A percentile compares a stretch with the other conserved stretches of the same genome.
phyloP scores from a whole-genome alignment of 345 rosid genomes.

The Raphanus raphanistrum region DNA sequence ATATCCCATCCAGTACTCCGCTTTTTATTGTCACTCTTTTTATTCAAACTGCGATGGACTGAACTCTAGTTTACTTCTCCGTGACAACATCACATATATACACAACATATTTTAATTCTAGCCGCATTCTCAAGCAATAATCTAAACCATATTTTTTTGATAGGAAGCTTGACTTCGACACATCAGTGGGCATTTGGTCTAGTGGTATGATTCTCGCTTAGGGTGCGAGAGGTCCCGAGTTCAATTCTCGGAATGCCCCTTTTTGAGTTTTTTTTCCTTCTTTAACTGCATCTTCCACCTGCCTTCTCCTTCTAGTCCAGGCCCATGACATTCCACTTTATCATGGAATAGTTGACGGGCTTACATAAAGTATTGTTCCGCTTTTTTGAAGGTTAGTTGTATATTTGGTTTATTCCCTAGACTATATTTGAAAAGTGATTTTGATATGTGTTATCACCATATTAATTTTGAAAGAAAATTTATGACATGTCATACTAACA shows the following conservation, averaged over 20 bases:
- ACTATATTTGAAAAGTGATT: too few species aligned
- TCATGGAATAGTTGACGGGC: neutral
- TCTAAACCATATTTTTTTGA: too few species aligned
- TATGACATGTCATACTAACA: too few species aligned
- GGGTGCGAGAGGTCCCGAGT: slow-evolving; percentile 87
- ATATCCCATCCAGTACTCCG: neutral
- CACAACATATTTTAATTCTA: too few species aligned
- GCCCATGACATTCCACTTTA: neutral
- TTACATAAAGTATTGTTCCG: neutral
- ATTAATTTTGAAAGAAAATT: too few species aligned
- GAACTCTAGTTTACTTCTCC: too few species aligned
- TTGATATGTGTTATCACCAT: too few species aligned
- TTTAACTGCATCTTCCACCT: neutral
- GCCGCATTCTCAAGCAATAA: too few species aligned
- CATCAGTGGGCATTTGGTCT: slow-evolving; percentile 70
- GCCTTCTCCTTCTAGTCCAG: neutral
- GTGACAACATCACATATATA: too few species aligned
- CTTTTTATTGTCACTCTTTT: neutral
- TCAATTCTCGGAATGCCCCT: slow-evolving; percentile 71
- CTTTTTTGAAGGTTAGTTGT: neutral
- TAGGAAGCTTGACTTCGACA: too few species aligned
- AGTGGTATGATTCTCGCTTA: slow-evolving; percentile 93
- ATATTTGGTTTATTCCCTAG: neutral
- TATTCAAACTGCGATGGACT: neutral
- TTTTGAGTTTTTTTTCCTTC: neutral